Conservation (phyloP, 1,284 basidiomycete genomes). For the Sanghuangporus sanghuang region DNA sequence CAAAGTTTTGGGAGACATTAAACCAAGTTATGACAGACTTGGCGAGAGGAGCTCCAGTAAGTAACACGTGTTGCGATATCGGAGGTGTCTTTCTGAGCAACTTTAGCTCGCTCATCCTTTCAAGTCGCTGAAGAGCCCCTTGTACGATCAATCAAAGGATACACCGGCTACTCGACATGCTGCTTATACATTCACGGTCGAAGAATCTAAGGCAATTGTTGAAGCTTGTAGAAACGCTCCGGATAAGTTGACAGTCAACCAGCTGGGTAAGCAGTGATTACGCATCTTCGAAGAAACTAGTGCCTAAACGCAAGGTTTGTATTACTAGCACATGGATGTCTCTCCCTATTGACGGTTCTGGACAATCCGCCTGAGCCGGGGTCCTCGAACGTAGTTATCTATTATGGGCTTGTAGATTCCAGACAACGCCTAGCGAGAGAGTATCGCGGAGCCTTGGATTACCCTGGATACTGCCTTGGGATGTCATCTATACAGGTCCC, state of each 20-base stretch:
- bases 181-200: conserved; percentile 2
- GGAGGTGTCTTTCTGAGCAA: background rate
- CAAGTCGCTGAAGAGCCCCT: background rate
- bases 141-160: background rate
- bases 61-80: background rate
- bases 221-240: background rate
- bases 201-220: conserved; percentile 11
- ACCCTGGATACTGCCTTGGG: conserved; percentile 18
- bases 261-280: conserved; percentile 1
- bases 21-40: conserved; percentile 8
- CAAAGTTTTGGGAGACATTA: conserved; percentile 9
- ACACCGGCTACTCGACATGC: background rate
- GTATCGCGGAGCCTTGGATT: conserved; percentile 2
- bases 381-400: conserved; percentile 2
- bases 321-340: conserved; percentile 11
- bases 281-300: too few species aligned
- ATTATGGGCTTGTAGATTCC: conserved; percentile 15
- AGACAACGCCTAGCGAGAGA: conserved; percentile 7
- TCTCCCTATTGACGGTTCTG: conserved; percentile 2
- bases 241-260: conserved; percentile 8
- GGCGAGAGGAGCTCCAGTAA: conserved; percentile 4
- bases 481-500: conserved; percentile 14
- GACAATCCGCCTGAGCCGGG: conserved; percentile 17
- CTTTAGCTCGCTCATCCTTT: conserved; percentile 1
- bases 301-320: background rate